Percentiles rank a stretch among this genome's conserved stretches.
These are phyloP conservation scores for Colletotrichum spaethianum DNA, from an alignment of 2,329 filamentous ascomycete genomes.

Conservation along the genomic window DNA sequence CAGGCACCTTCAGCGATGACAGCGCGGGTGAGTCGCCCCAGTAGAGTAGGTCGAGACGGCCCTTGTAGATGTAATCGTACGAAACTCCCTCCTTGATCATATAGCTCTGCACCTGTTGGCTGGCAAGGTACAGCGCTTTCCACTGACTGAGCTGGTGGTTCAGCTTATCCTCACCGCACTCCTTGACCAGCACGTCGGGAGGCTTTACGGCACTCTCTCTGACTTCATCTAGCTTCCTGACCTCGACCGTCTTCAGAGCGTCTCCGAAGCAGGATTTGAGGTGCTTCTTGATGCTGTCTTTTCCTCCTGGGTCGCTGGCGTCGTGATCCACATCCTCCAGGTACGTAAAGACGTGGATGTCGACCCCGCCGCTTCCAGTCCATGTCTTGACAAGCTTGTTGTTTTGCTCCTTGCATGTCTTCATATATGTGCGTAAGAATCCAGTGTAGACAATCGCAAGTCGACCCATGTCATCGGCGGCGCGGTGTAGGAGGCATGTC, in stretches of 20 bases:
- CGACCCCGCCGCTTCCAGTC: conserved; percentile 42
- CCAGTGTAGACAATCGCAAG: conserved; percentile 43
- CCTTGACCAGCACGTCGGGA: conserved; percentile 31
- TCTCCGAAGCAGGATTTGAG: conserved; percentile 41
- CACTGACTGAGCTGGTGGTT: conserved; percentile 43
- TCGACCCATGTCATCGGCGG: conserved; percentile 41
- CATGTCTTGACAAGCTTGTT: conserved; percentile 42
- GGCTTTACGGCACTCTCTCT: conserved; percentile 34
- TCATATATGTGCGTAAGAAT: conserved; percentile 42
- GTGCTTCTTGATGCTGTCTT: conserved; percentile 40
- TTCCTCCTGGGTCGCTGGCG: conserved; percentile 20
- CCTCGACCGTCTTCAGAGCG: conserved; percentile 41
- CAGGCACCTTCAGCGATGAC: conserved; percentile 33
- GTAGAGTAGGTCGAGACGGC: conserved; percentile 37
- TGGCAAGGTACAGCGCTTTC: conserved; percentile 46
- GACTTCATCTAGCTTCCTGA: conserved; percentile 33
- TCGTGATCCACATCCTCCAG: conserved; percentile 42
- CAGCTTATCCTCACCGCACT: conserved; percentile 37
- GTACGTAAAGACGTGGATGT: conserved; percentile 43
- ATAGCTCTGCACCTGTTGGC: conserved; percentile 52
- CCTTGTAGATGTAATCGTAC: conserved; percentile 42
- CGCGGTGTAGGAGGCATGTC: conserved; percentile 39
- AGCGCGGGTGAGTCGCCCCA: conserved; percentile 40
- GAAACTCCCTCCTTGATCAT: conserved; percentile 44
- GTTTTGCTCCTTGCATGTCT: conserved; percentile 42